phyloP scores from a whole-genome alignment of 2,329 filamentous ascomycete species.

The Botrytis squamosa region DNA sequence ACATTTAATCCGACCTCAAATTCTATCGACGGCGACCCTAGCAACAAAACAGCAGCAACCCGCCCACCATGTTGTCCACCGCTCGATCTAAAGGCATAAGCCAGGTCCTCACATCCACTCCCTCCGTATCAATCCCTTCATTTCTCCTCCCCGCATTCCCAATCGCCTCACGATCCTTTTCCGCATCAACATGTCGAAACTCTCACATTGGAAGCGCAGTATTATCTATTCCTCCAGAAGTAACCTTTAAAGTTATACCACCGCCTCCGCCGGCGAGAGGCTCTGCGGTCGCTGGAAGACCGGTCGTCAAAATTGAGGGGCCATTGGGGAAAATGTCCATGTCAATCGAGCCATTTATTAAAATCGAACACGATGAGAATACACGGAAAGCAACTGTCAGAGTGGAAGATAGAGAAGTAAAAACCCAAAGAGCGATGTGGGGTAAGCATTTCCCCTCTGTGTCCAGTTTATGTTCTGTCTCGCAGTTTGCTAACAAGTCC shows the following conservation, averaged over 20 bases:
- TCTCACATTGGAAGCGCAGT: conserved; percentile 87
- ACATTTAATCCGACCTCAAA: conserved; percentile 16
- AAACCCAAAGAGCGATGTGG: conserved; percentile 93
- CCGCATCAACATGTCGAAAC: conserved; percentile 60
- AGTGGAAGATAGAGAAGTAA: conserved; percentile 65
- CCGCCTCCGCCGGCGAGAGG: conserved; percentile 41
- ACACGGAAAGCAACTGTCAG: conserved; percentile 64
- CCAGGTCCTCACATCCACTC: conserved; percentile 51
- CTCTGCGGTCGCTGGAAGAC: conserved; percentile 50
- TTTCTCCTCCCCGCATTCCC: conserved; percentile 75
- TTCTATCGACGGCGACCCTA: conserved; percentile 11
- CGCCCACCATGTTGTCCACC: conserved; percentile 60
- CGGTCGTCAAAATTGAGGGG: conserved; percentile 73
- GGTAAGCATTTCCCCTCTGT: conserved; percentile 51
- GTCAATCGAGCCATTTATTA: conserved; percentile 76
- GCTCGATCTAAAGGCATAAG: conserved; percentile 60
- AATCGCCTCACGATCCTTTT: conserved; percentile 59
- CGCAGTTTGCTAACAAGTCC: conserved; percentile 2
- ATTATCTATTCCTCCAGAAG: conserved; percentile 78
- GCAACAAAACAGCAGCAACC: conserved; percentile 5
- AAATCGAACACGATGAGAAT: conserved; percentile 64
- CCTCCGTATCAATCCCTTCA: conserved; percentile 58
- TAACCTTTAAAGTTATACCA: conserved; percentile 71
- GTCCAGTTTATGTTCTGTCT: background rate
- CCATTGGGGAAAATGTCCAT: conserved; percentile 77